Conservation (phyloP, 305 asterid genomes). For the Plantago coronopus region DNA sequence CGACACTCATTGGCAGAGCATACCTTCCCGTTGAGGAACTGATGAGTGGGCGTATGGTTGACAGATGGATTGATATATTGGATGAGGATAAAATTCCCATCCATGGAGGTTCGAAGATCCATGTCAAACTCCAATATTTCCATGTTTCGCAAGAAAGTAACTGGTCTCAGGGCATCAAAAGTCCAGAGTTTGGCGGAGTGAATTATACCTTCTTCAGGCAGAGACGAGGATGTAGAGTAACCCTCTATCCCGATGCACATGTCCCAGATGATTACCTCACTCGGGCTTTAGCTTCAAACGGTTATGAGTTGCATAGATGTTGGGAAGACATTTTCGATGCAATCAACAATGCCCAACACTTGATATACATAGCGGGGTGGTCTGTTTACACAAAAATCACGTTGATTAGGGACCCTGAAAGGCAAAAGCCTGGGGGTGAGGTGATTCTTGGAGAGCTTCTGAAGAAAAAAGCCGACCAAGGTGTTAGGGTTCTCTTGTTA, state of each 20-base stretch:
- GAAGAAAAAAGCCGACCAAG: constrained; percentile 64
- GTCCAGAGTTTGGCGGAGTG: constrained; percentile 47
- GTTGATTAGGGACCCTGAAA: constrained; percentile 50
- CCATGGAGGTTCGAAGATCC: constrained; percentile 53
- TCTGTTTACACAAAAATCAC: constrained; percentile 56
- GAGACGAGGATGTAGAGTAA: constrained; percentile 55
- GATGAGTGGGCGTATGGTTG: constrained; percentile 38
- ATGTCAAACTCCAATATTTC: constrained; percentile 48
- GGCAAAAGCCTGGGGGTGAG: constrained; percentile 52
- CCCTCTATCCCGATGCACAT: constrained; percentile 73
- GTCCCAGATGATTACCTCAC: constrained; percentile 46
- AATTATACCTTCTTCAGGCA: constrained; percentile 60
- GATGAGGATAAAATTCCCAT: constrained; percentile 55
- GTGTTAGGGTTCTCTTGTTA: constrained; percentile 66
- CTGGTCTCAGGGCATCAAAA: constrained; percentile 68
- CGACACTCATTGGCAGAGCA: constrained; percentile 77
- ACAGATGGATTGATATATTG: constrained; percentile 51
- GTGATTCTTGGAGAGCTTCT: constrained; percentile 60
- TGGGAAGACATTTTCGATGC: constrained; percentile 82
- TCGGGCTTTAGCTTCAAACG: constrained; percentile 21
- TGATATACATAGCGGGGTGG: constrained; percentile 86
- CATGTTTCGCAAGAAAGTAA: constrained; percentile 40
- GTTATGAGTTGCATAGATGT: constrained; percentile 50
- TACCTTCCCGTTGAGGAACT: constrained; percentile 55
- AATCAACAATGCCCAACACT: constrained; percentile 47